Evolutionary conservation across 352 stramenopile species (phyloP), one percentile per base, ranked within the genome.

Genomic region (Sclerospora graminicola): DNA sequence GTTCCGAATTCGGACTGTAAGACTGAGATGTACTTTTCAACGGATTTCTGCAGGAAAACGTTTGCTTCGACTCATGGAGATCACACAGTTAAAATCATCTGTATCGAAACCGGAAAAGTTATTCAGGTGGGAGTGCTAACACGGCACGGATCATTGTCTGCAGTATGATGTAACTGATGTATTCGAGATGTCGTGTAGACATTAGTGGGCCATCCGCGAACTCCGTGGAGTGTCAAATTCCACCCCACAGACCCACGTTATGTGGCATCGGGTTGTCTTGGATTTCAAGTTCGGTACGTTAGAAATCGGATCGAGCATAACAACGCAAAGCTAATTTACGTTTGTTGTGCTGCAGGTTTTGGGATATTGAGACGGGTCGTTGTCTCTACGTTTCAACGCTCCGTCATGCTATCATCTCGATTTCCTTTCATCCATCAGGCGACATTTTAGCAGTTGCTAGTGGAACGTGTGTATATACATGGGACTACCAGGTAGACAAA

Each of bases 11-110:
- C 28, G 14, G 28, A 13, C 15, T n/a, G 9, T 15, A 15, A 32
- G 28, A 43, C 36, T 54, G 38, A 30, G 28, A 24, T 26, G 16
- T 18, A 19, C 9, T 35, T n/a, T n/a, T 33, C 15, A 2, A n/a
- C 15, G 4, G 4, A 33, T 31, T 33, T 23, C 10, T 46, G 23
- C 45, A 90, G 81, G 35, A 89, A 89, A 70, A 89, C 73, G 8
- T 95, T 99, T 66, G 95, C 95, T 19, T 98, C 90, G 2, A 98
- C 96, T 0, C 96, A 99, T 57, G 95, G 95, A 27, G 95, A 99
- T 64, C 95, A 99, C 62, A 98, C 94, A 3, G 89, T 99, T 51
- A 98, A 98, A 71, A 96, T 99, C 40, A 95, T 97, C 34, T 96
- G 85, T 58, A 95, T 93, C 38, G 57, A 81, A 36, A 97, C 87